phyloP scores from a whole-genome alignment of 176 grass and related monocot species.

The Eremochloa ophiuroides region DNA sequence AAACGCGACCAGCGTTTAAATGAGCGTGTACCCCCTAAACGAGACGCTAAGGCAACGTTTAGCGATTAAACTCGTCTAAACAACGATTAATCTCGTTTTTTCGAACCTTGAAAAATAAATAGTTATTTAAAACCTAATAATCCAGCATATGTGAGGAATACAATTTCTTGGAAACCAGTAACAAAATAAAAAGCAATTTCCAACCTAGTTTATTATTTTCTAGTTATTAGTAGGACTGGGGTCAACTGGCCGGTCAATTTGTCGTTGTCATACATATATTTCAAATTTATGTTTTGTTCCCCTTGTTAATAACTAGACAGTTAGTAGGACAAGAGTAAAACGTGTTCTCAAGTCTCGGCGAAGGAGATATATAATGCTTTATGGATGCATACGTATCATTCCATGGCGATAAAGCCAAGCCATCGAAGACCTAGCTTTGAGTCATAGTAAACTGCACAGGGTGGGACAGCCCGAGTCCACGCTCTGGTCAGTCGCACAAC shows the following conservation, averaged over 20 bases:
- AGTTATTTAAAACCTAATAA: too few relatives aligned
- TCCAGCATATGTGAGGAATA: background rate
- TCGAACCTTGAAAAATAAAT: too few relatives aligned
- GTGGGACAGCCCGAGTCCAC: background rate
- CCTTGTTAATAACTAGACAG: background rate
- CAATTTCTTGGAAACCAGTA: background rate
- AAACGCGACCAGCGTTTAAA: too few relatives aligned
- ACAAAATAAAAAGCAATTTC: background rate
- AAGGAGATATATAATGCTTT: background rate
- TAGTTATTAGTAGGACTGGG: background rate
- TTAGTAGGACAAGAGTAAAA: background rate
- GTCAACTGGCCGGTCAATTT: background rate
- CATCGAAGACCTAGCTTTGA: background rate
- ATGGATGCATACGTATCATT: background rate
- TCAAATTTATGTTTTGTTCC: background rate
- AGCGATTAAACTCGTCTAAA: too few relatives aligned
- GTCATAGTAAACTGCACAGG: conserved; percentile 5
- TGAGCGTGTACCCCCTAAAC: too few relatives aligned
- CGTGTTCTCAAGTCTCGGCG: background rate
- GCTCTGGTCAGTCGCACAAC: background rate
- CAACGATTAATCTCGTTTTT: too few relatives aligned
- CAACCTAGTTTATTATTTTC: background rate
- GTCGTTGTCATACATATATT: background rate
- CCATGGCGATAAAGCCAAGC: background rate
- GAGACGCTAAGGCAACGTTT: too few relatives aligned